These are phyloP conservation scores for Aspergillus biplanus DNA, from an alignment of 495 filamentous ascomycete genomes.

Conservation along the genomic window DNA sequence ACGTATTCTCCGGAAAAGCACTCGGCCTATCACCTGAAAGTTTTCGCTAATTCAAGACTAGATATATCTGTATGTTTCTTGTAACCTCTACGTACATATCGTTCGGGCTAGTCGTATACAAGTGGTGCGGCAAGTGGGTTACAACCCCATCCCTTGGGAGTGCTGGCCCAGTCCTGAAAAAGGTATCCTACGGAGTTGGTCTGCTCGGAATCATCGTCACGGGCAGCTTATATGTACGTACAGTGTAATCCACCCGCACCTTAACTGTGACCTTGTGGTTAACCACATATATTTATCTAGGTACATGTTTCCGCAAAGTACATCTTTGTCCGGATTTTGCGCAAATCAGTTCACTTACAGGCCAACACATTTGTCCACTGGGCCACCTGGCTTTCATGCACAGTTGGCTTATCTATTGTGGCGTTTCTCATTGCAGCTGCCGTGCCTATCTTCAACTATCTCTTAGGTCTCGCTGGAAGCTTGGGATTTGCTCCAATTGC, in stretches of 20 bases:
- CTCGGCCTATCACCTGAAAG: too few species aligned
- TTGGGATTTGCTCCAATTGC: too few species aligned
- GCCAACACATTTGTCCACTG: conserved; percentile 59
- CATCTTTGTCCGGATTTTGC: conserved; percentile 61
- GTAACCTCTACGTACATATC: conserved; percentile 64
- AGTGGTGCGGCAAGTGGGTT: conserved; percentile 67
- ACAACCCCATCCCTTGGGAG: conserved; percentile 70
- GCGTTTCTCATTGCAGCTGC: conserved; percentile 70
- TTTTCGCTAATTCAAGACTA: too few species aligned
- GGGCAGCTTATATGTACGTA: conserved; percentile 25
- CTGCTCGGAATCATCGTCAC: conserved; percentile 53
- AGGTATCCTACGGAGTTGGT: conserved; percentile 71
- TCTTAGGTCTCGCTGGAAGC: conserved; percentile 1
- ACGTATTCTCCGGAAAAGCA: too few species aligned
- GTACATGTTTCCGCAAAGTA: too few species aligned
- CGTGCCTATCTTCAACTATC: conserved; percentile 64
- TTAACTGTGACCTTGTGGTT: conserved; percentile 44
- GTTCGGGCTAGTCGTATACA: conserved; percentile 68
- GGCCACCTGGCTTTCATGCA: conserved; percentile 62
- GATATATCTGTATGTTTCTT: too few species aligned
- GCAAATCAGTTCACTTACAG: conserved; percentile 54
- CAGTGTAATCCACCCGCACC: conserved; percentile 58
- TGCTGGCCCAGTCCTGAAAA: conserved; percentile 59
- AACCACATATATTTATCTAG: conserved; percentile 29
- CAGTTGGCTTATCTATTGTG: conserved; percentile 55